Percentiles rank a stretch among this genome's conserved stretches.
These are phyloP conservation scores for Isatis tinctoria DNA, from an alignment of 345 rosid genomes.

Conservation along the genomic window DNA sequence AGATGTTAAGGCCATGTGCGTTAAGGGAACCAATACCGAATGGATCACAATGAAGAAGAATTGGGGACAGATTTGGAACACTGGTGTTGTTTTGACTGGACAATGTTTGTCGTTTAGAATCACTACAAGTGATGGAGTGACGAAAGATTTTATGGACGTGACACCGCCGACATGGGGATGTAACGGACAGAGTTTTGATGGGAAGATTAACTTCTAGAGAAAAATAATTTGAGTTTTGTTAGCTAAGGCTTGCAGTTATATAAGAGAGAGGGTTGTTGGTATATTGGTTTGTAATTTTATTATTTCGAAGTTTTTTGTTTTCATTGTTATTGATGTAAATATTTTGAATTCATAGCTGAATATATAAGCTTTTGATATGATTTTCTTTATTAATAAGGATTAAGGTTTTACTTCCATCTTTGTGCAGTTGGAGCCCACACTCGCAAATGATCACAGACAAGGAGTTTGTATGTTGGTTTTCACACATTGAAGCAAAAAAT, in stretches of 20 bases:
- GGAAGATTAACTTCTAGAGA: conserved; percentile 1
- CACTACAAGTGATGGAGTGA: not conserved
- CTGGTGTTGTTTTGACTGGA: not conserved
- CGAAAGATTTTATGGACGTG: not conserved
- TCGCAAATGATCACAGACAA: too few relatives aligned
- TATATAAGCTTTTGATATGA: too few relatives aligned
- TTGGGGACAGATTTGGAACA: conserved; percentile 8
- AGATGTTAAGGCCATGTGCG: not conserved
- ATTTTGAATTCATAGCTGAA: too few relatives aligned
- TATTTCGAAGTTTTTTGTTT: too few relatives aligned
- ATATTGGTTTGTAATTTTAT: too few relatives aligned
- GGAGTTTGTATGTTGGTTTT: too few relatives aligned
- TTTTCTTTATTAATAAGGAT: too few relatives aligned
- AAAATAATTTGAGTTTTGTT: not conserved
- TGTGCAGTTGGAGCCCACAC: too few relatives aligned
- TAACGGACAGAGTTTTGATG: conserved; percentile 29
- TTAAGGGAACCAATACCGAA: not conserved
- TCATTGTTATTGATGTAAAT: too few relatives aligned
- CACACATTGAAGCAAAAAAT: too few relatives aligned
- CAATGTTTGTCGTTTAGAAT: not conserved
- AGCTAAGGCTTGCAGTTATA: not conserved
- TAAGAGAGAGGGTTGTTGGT: too few relatives aligned
- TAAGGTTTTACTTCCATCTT: too few relatives aligned
- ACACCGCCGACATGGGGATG: conserved; percentile 1
- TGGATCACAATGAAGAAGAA: not conserved